Evolutionary conservation across 768 basidiomycete species (phyloP).

Genomic region (Suillus cothurnatus): DNA sequence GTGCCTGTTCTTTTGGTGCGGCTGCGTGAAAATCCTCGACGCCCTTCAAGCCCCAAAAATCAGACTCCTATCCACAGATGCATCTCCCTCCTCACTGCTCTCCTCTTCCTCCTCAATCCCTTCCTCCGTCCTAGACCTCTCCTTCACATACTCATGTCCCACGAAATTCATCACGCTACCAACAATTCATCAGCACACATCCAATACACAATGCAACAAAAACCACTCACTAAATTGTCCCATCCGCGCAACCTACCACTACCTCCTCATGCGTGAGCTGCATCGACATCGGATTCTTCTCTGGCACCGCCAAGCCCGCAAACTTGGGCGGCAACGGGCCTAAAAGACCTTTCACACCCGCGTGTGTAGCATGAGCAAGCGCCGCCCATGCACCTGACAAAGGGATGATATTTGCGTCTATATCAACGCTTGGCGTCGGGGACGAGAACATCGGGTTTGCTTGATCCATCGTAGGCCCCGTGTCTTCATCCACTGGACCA

Average conservation of each 20-base stretch:
- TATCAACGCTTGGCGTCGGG: conserved; percentile 50
- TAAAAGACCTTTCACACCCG: conserved; percentile 58
- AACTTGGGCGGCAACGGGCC: conserved; percentile 71
- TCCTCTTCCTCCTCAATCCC: background rate
- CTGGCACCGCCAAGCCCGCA: conserved; percentile 78
- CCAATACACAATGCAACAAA: conserved; percentile 5
- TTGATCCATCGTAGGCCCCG: conserved; percentile 12
- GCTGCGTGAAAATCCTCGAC: background rate
- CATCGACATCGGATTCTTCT: conserved; percentile 96
- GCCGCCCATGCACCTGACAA: conserved; percentile 78
- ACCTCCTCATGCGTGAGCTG: conserved; percentile 90
- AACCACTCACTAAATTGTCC: conserved; percentile 80
- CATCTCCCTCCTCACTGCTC: conserved; percentile 1
- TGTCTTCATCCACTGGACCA: background rate
- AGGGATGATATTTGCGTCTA: conserved; percentile 65
- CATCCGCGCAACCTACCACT: conserved; percentile 86
- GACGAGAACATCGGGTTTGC: conserved; percentile 16
- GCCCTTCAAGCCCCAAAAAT: background rate
- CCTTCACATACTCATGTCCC: conserved; percentile 54
- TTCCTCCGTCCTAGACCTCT: conserved; percentile 14
- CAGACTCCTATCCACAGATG: background rate
- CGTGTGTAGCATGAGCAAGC: conserved; percentile 46
- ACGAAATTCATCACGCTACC: conserved; percentile 63
- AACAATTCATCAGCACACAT: conserved; percentile 16
- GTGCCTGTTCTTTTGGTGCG: background rate